Percentiles rank a stretch among this genome's conserved stretches.
Evolutionary conservation across 306 rosid species (phyloP).

Genomic region (Erythrophleum fordii): DNA sequence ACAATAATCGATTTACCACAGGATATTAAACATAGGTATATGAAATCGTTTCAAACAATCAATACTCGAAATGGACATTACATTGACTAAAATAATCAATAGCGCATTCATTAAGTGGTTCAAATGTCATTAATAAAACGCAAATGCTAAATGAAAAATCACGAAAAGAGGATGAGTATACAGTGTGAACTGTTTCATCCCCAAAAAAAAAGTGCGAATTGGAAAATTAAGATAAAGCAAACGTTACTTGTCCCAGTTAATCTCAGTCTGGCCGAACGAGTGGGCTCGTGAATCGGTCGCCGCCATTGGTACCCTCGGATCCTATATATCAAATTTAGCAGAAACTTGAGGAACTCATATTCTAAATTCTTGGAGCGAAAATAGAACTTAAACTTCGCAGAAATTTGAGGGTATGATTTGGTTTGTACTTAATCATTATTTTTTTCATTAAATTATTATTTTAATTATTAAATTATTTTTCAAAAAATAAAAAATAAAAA

Average conservation of each 20-base stretch:
- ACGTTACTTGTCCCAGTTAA: constrained; percentile 88
- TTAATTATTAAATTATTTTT: too few relatives aligned
- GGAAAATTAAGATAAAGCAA: background rate
- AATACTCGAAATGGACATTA: background rate
- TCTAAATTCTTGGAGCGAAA: background rate
- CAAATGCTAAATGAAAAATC: background rate
- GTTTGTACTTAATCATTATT: too few relatives aligned
- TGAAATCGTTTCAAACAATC: background rate
- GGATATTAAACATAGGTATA: background rate
- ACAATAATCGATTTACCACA: background rate
- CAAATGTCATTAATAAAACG: background rate
- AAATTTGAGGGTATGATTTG: too few relatives aligned
- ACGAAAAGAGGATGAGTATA: background rate
- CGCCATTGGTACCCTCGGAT: constrained; percentile 50
- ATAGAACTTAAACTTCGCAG: background rate
- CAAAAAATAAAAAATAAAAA: too few relatives aligned
- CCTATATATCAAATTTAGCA: constrained; percentile 2
- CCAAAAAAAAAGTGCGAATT: background rate
- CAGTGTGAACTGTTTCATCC: background rate
- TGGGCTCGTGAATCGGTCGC: constrained; percentile 48
- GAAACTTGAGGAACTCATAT: constrained; percentile 41
- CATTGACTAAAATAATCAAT: background rate
- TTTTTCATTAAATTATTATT: too few relatives aligned
- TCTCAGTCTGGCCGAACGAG: constrained; percentile 67
- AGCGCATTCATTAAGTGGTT: background rate